phyloP scores from a whole-genome alignment of 352 stramenopile species.

The Globisporangium spinosum region DNA sequence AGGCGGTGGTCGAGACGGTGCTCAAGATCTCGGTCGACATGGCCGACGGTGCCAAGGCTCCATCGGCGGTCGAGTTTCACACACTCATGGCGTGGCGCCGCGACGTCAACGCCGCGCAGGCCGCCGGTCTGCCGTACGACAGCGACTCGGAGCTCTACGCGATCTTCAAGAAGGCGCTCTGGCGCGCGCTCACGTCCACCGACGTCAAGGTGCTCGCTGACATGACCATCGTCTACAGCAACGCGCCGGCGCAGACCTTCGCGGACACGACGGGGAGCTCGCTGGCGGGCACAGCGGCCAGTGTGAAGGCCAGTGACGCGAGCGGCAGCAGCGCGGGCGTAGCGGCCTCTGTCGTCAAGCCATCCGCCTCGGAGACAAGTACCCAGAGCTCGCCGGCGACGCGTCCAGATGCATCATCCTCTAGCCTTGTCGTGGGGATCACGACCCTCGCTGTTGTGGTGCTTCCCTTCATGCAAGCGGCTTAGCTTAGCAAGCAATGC shows the following conservation, averaged over 20 bases:
- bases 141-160: slow-evolving; percentile 41
- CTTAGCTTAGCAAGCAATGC: background rate
- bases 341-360: background rate
- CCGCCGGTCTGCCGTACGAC: slow-evolving; percentile 44
- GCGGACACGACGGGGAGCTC: slow-evolving; percentile 25
- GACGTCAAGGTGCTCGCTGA: slow-evolving; percentile 43
- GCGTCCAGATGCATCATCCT: background rate
- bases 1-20: slow-evolving; percentile 56
- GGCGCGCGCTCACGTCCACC: slow-evolving; percentile 28
- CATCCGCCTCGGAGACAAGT: slow-evolving; percentile 16
- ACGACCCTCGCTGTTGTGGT: background rate
- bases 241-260: slow-evolving; percentile 25
- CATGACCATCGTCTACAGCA: slow-evolving; percentile 32
- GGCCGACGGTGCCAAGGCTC: slow-evolving; percentile 20
- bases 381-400: slow-evolving; percentile 18
- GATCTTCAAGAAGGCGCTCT: slow-evolving; percentile 44
- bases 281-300: slow-evolving; percentile 28
- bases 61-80: slow-evolving; percentile 37
- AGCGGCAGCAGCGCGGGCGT: background rate
- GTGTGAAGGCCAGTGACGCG: slow-evolving; percentile 22
- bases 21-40: slow-evolving; percentile 58
- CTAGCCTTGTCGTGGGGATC: background rate
- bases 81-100: slow-evolving; percentile 56
- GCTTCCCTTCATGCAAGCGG: background rate
- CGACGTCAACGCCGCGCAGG: slow-evolving; percentile 45